Evolutionary conservation across 2,329 filamentous ascomycete genomes (phyloP).

Genomic region (Dactylellina sp.): DNA sequence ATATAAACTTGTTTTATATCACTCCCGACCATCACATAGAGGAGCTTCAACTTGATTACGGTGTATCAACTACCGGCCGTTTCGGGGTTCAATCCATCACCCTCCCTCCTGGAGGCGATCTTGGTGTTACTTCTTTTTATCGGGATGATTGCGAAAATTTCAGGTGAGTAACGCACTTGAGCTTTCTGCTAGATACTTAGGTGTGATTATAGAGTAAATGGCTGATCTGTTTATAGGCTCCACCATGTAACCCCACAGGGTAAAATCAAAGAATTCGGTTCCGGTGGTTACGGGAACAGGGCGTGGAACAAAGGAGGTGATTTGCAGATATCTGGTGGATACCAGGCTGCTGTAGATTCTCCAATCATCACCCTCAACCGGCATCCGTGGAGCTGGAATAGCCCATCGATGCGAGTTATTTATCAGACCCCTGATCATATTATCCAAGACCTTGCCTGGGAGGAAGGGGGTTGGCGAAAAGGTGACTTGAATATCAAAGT

Average conservation of each 20-base stretch:
- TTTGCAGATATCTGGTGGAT: background rate
- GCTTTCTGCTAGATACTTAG: too few relatives aligned
- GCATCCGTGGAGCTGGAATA: slow-evolving; percentile 1
- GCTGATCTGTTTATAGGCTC: background rate
- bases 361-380: slow-evolving; percentile 1
- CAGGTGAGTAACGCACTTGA: background rate
- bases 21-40: background rate
- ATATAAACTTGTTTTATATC: slow-evolving; percentile 13
- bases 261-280: background rate
- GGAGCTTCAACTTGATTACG: slow-evolving; percentile 6
- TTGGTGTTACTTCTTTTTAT: background rate
- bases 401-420: slow-evolving; percentile 1
- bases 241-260: background rate
- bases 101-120: background rate
- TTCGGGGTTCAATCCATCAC: background rate
- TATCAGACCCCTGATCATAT: background rate
- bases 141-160: background rate
- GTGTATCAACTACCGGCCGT: background rate
- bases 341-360: slow-evolving; percentile 1
- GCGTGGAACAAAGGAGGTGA: background rate
- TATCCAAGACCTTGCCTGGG: slow-evolving; percentile 1
- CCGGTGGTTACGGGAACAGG: background rate
- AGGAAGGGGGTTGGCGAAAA: background rate
- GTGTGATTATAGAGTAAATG: too few relatives aligned
- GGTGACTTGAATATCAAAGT: background rate